Percentiles rank a stretch among this genome's conserved stretches.
phyloP scores from a whole-genome alignment of 257 asterid species.

The Primulina huaijiensis region DNA sequence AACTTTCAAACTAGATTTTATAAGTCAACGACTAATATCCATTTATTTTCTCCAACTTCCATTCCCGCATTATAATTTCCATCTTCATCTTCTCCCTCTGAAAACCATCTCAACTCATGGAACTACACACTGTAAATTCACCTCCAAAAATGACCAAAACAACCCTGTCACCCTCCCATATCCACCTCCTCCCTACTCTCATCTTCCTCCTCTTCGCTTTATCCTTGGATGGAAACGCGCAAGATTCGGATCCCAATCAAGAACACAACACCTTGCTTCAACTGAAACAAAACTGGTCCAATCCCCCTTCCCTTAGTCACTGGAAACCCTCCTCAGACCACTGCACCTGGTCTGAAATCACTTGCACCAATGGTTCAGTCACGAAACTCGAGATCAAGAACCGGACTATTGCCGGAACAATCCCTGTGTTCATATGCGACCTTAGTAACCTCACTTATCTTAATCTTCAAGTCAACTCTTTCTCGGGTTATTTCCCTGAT shows the following conservation, averaged over 20 bases:
- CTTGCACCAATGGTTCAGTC: conserved; percentile 48
- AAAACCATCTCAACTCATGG: neutral
- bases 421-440: conserved; percentile 53
- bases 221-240: conserved; percentile 48
- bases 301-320: conserved; percentile 49
- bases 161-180: conserved; percentile 11
- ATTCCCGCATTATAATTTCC: conserved; percentile 19
- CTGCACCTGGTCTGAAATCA: conserved; percentile 76
- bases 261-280: conserved; percentile 53
- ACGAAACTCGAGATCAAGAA: conserved; percentile 30
- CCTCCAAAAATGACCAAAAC: conserved; percentile 35
- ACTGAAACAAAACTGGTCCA: conserved; percentile 54
- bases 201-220: conserved; percentile 34
- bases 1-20: neutral
- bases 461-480: conserved; percentile 38
- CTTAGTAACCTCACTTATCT: conserved; percentile 46
- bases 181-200: conserved; percentile 29
- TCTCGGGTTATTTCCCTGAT: conserved; percentile 49
- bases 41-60: conserved; percentile 23
- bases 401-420: conserved; percentile 28
- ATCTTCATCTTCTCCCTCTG: conserved; percentile 2
- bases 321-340: conserved; percentile 59
- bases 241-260: conserved; percentile 26
- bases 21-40: neutral
- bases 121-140: neutral